These are phyloP conservation scores for Psilocybe subaeruginosa DNA, from an alignment of 768 basidiomycete species.

Conservation along the genomic window DNA sequence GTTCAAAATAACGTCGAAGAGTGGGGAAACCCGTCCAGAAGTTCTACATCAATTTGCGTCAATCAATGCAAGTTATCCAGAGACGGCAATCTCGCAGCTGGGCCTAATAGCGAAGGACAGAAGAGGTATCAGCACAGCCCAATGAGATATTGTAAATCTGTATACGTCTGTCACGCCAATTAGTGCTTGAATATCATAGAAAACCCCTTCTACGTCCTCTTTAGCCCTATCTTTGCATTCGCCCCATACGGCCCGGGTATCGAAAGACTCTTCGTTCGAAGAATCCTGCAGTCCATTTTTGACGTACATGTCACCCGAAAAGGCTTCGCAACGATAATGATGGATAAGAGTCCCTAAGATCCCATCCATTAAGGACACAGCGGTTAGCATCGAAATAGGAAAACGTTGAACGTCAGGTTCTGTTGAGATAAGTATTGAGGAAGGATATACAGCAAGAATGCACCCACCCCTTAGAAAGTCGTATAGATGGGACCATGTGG, in stretches of 20 bases:
- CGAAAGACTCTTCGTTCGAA: background rate
- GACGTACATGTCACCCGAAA: background rate
- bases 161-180: slow-evolving; percentile 40
- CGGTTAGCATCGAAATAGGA: slow-evolving; percentile 56
- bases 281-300: background rate
- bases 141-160: slow-evolving; percentile 7
- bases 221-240: slow-evolving; percentile 24
- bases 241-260: slow-evolving; percentile 2
- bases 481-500: slow-evolving; percentile 56
- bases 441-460: background rate
- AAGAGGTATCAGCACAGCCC: background rate
- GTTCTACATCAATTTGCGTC: background rate
- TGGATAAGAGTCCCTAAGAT: slow-evolving; percentile 39
- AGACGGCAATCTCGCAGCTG: slow-evolving; percentile 13
- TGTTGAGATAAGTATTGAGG: slow-evolving; percentile 21
- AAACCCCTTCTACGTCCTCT: slow-evolving; percentile 37
- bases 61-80: slow-evolving; percentile 7
- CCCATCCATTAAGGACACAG: slow-evolving; percentile 51
- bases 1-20: background rate
- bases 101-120: slow-evolving; percentile 4
- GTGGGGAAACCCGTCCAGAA: background rate
- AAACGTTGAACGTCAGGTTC: slow-evolving; percentile 58
- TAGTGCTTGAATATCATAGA: slow-evolving; percentile 38
- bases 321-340: slow-evolving; percentile 34
- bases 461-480: slow-evolving; percentile 40